phyloP scores from a whole-genome alignment of 176 grass and related monocot species.

The Carex myosuroides region DNA sequence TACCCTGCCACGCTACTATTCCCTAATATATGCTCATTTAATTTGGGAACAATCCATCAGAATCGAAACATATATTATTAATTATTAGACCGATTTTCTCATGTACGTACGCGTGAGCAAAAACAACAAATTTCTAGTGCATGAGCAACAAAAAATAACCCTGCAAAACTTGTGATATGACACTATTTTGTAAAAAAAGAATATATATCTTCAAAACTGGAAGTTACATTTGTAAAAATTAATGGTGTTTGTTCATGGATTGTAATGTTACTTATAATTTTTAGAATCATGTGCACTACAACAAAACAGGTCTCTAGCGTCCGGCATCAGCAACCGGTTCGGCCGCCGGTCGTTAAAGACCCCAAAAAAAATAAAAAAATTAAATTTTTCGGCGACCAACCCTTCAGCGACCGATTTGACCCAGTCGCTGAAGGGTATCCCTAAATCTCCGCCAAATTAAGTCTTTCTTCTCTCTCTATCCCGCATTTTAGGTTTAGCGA shows the following conservation, averaged over 20 bases:
- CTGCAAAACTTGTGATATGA: not conserved
- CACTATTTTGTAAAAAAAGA: not conserved
- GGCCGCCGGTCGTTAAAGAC: too few species aligned
- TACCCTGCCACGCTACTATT: conserved; percentile 18
- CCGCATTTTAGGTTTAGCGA: too few species aligned
- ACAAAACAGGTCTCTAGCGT: too few species aligned
- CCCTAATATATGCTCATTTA: conserved; percentile 20
- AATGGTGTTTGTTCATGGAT: not conserved
- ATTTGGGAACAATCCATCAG: conserved; percentile 9
- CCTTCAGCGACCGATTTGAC: too few species aligned
- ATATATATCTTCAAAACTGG: not conserved
- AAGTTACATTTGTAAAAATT: not conserved
- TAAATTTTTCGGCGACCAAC: too few species aligned
- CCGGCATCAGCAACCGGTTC: too few species aligned
- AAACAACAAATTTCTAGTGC: not conserved
- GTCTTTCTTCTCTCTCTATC: too few species aligned
- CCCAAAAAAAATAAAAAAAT: too few species aligned
- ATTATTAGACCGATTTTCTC: not conserved
- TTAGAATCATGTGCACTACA: too few species aligned
- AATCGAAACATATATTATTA: not conserved
- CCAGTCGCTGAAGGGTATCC: too few species aligned
- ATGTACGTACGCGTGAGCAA: not conserved
- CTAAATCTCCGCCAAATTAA: too few species aligned
- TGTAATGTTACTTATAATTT: not conserved
- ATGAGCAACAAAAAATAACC: not conserved